phyloP scores from a whole-genome alignment of 306 rosid genomes.

The Gynostemma pentaphyllum region DNA sequence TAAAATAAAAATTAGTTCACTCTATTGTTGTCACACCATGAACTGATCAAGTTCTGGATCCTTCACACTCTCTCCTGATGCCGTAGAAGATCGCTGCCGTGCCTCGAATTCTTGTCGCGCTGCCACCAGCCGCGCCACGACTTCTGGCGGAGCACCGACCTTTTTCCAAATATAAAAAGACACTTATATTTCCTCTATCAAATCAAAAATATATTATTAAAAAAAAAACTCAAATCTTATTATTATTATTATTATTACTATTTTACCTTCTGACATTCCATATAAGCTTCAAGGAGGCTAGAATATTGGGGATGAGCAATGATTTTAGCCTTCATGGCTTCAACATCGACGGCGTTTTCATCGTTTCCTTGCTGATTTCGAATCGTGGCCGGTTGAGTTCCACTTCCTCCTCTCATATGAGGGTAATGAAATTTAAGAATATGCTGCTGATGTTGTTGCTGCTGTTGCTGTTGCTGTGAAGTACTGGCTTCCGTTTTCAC shows the following conservation, averaged over 20 bases:
- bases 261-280: constrained; percentile 90
- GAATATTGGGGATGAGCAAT: constrained; percentile 88
- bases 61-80: constrained; percentile 45
- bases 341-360: constrained; percentile 38
- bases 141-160: constrained; percentile 89
- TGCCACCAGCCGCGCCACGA: constrained; percentile 61
- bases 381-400: constrained; percentile 1
- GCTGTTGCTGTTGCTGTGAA: too few species aligned
- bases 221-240: neutral
- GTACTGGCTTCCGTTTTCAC: constrained; percentile 57
- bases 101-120: constrained; percentile 70
- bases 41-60: constrained; percentile 98
- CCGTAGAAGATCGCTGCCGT: constrained; percentile 55
- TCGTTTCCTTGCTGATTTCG: constrained; percentile 22
- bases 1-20: neutral
- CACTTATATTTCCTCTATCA: too few species aligned
- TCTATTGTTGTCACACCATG: constrained; percentile 39
- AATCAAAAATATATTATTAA: too few species aligned
- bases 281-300: constrained; percentile 75
- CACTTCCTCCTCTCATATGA: constrained; percentile 29
- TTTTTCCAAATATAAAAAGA: neutral
- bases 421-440: constrained; percentile 46
- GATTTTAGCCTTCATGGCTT: constrained; percentile 81
- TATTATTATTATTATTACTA: too few species aligned
- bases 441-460: too few species aligned